Conservation (phyloP, 495 filamentous ascomycete genomes). For the Penicillium paxilli region DNA sequence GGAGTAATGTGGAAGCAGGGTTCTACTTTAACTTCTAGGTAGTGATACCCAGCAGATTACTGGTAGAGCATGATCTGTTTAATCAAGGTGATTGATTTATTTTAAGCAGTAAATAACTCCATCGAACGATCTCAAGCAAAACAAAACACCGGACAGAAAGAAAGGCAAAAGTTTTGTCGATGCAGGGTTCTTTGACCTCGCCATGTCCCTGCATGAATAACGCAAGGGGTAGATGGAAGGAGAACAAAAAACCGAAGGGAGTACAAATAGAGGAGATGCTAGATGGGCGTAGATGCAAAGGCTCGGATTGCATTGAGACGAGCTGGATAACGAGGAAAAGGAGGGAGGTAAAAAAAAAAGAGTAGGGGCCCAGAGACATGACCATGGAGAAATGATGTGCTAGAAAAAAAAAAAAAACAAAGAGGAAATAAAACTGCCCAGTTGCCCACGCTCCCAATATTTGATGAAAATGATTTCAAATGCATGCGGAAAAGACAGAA, state of each 20-base stretch:
- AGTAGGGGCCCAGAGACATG: constrained; percentile 15
- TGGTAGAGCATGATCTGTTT: not conserved
- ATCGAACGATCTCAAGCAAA: not conserved
- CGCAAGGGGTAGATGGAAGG: not conserved
- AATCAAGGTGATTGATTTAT: not conserved
- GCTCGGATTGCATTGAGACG: constrained; percentile 20
- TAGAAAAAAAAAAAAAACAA: constrained; percentile 26
- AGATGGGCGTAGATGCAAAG: constrained; percentile 7
- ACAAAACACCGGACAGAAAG: not conserved
- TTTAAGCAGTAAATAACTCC: not conserved
- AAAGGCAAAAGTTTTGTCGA: not conserved
- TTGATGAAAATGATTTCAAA: constrained; percentile 33
- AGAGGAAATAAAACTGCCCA: constrained; percentile 17
- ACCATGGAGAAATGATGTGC: constrained; percentile 26
- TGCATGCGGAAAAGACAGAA: constrained; percentile 30
- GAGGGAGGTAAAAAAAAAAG: too few species aligned
- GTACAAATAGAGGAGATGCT: not conserved
- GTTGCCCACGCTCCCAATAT: constrained; percentile 33
- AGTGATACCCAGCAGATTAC: not conserved
- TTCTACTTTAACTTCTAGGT: too few species aligned
- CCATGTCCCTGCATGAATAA: not conserved
- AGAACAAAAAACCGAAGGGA: not conserved
- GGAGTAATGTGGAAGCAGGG: not conserved
- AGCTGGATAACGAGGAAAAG: constrained; percentile 8
- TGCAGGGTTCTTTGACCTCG: not conserved